phyloP scores from a whole-genome alignment of 2,329 filamentous ascomycete genomes.

The Lecanosticta acicola region DNA sequence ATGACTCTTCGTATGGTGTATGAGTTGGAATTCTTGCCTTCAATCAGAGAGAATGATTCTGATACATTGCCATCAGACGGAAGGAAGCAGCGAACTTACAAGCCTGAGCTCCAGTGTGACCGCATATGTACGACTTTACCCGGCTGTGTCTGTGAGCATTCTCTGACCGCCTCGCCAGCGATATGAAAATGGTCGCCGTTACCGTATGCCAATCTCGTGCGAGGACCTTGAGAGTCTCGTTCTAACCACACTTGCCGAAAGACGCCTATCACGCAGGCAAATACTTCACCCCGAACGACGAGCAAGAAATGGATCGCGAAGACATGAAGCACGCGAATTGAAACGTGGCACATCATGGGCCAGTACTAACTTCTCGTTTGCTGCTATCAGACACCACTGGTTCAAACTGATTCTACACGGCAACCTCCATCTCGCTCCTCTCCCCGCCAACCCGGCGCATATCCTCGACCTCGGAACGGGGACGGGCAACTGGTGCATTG shows the following conservation, averaged over 20 bases:
- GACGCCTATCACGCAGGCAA: conserved; percentile 10
- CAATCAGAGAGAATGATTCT: background rate
- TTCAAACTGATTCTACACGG: conserved; percentile 1
- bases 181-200: conserved; percentile 3
- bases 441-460: background rate
- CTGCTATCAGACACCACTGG: no score
- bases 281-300: conserved; percentile 17
- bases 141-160: no score
- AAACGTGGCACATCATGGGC: no score
- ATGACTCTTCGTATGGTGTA: conserved; percentile 2
- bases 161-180: no score
- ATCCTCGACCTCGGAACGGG: conserved; percentile 1
- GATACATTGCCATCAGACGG: background rate
- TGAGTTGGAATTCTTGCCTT: background rate
- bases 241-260: background rate
- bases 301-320: conserved; percentile 16
- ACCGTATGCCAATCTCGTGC: background rate
- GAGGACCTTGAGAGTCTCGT: background rate
- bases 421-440: conserved; percentile 2
- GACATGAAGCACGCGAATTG: conserved; percentile 19
- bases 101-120: conserved; percentile 6
- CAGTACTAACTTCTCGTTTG: no score
- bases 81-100: conserved; percentile 1
- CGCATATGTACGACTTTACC: conserved; percentile 3
- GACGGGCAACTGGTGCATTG: background rate